Evolutionary conservation across 2,329 filamentous ascomycete genomes (phyloP), one percentile per base, ranked within the genome.

Genomic region (Arthrinium puccinioides): DNA sequence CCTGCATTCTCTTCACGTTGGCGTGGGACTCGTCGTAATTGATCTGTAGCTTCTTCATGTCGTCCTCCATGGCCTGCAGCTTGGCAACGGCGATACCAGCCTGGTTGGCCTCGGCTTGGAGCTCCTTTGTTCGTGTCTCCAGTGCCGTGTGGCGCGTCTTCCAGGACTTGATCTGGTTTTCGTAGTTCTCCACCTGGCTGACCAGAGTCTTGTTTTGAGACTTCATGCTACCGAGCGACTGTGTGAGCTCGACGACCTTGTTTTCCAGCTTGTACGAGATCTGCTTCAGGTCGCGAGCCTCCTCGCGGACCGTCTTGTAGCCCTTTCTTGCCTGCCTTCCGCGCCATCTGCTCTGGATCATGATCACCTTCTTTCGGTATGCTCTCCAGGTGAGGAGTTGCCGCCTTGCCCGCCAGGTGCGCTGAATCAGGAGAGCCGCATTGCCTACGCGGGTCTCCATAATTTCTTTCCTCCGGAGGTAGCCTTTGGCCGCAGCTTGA

Each of bases 181-280:
- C 90, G 66, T 97, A 96, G 61, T 86, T 96, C 63, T 96, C 87
- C 33, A 98, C 83, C 62, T 97, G 89, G 24, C 77, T 82, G 50
- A 84, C 72, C 44, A 98, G 74, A 41, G 77, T 76, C 71, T 94
- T 96, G 76, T 98, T 98, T 66, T 95, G 87, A 45, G 82, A 78
- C 69, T 94, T 95, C 74, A 95, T 84, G 9, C 87, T 82, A 48
- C 92, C 89, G 51, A 98, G 66, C 34, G 84, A 87, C 62, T 98
- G 92, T 2, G 92, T 98, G 54, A 98, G 76, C 67, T 98, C 92
- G 45, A 98, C 87, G 45, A 98, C 92, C 79, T 98, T 98, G 75
- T 98, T 97, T 63, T 98, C 92, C 52, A 98, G 71, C 71, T 95
- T 97, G 73, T 98, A 98, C 3, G 92, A 97, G 51, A 98, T 98